Conservation (phyloP, 306 rosid species). For the Vachellia pachyceras region DNA sequence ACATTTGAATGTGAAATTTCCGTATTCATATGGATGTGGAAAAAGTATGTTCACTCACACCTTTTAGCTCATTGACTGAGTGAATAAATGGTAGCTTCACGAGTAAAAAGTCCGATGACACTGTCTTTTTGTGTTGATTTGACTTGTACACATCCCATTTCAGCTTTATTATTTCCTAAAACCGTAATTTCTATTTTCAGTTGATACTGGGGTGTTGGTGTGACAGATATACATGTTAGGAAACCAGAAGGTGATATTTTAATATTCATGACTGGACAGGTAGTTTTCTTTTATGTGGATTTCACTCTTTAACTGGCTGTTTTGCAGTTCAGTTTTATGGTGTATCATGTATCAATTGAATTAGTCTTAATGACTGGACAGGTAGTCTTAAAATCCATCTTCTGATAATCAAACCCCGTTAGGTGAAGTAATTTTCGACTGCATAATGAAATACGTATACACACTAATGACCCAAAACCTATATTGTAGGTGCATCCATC, state of each 20-base stretch:
- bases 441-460: neutral
- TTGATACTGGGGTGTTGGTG: neutral
- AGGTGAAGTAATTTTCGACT: neutral
- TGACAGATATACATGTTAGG: constrained; percentile 67
- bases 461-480: constrained; percentile 34
- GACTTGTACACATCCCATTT: neutral
- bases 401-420: constrained; percentile 19
- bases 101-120: neutral
- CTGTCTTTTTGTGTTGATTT: neutral
- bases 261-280: constrained; percentile 99
- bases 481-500: constrained; percentile 85
- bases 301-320: constrained; percentile 9
- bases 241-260: constrained; percentile 90
- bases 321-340: constrained; percentile 19
- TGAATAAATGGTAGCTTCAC: neutral
- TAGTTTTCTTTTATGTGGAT: constrained; percentile 41
- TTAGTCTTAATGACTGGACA: constrained; percentile 26
- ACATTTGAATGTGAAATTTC: neutral
- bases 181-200: neutral
- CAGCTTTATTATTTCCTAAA: neutral
- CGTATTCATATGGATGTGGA: neutral
- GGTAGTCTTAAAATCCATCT: constrained; percentile 21
- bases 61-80: neutral
- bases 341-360: constrained; percentile 27
- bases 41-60: neutral